Base-by-base conservation (phyloP, 208 protist species). In the Dictyostelium gargantuum region DNA sequence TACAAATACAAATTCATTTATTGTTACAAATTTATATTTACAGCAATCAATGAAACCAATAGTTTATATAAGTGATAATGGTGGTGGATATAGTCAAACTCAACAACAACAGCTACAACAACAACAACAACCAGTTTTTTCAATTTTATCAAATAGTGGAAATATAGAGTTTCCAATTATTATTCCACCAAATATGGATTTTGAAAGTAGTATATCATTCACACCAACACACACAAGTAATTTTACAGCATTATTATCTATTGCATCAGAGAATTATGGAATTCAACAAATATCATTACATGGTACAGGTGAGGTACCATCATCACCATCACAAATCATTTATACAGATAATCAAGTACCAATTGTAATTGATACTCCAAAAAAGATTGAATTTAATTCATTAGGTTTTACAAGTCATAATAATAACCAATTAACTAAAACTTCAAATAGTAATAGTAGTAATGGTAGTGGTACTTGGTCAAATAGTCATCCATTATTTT, bases 161-260 rank as follows among this genome's bases (percentile, higher is more conserved):
- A 48, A 70, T 10, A 40, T 68, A 26, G 26, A 63, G 26, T 89
- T 89, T 6, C 82, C 82, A 38, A 63, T 89, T 52, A 32, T 35
- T 23, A 79, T 89, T 13, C 11, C 23, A 48, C 66, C 82, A 44
- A 29, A 52, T 21, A 21, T 63, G 26, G 82, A 89, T 21, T 89
- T 89, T 61, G 68, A 89, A 52, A 68, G 82, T 23, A n/a, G 50
- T 40, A 79, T 89, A 35, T 89, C 82, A 52, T 89, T 89, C n/a
- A 29, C 32, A 68, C 66, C 82, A 52, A 23, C 72, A 13, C 29
- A 56, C n/a, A 40, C 68, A 15, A 70, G 82, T 40, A 79, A 40
- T 54, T 89, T 89, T n/a, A 79, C 66, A 8, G 82, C 68, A 48
- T 26, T 89, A 4, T 29, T 89, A 26, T 79, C 82, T 8, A 89